Evolutionary conservation across 805 yeast species (phyloP), one percentile per base, ranked within the genome.

Genomic region (Vanderwaltozyma yarrowii): DNA sequence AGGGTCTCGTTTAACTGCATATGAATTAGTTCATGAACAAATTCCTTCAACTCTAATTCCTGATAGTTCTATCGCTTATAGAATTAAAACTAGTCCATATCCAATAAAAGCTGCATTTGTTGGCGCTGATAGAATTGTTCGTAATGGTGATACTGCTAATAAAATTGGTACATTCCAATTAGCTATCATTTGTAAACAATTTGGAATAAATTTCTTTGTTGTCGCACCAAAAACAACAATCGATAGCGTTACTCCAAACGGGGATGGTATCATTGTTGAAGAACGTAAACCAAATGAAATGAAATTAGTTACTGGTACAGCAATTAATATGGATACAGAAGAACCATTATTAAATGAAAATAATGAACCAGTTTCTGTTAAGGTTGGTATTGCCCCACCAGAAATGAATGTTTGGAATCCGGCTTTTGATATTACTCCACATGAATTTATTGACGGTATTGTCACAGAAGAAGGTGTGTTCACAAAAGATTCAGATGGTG

Each of bases 191-290:
- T 71, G 78, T 42, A 66, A 65, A 43, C 73, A 73, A 37, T 71
- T 71, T 39, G 78, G 74, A 6, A 76, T 88, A 50, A 80, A 80
- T 54, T 89, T 92, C 51, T 77, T 85, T 32, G 95, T 92, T 9
- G 97, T 96, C 21, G 97, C 96, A 1, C 97, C 97, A 36, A 82
- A 74, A 33, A 87, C 96, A 1, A 86, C 97, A 0, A 78, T 89
- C 45, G 98, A 89, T 58, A 61, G 70, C 42, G 61, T 66, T 8
- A 81, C 86, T 1, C 51, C 62, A 11, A 57, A 73, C 3, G 97
- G 97, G 17, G 80, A 71, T 26, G 76, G 72, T 11, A 89, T 92
- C 39, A 71, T 75, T 20, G 88, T 89, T 30, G 98, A 89, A 62
- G 84, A 86, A 58, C 75, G 98, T 52, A 89, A 95, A 8, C 66